Evolutionary conservation across 768 basidiomycete species (phyloP), one percentile per base, ranked within the genome.

Genomic region (Mycena alexandri): DNA sequence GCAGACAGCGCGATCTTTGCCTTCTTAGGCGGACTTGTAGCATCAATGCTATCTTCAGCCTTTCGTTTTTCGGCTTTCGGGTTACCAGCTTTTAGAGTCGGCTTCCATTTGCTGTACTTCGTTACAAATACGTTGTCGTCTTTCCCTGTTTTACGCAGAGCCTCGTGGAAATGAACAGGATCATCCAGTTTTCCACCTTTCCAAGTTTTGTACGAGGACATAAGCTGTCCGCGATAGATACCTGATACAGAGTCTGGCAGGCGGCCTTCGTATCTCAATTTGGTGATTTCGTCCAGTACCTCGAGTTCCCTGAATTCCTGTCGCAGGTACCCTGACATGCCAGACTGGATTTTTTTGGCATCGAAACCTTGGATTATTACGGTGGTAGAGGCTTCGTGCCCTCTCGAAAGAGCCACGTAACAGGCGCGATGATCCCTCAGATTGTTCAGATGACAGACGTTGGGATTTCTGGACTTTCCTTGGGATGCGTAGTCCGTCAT

Each of bases 241-340:
- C 61, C 61, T 36, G 61, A 46, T 16, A 62, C 61, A 0, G 2
- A 0, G 2, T 17, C 13, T 1, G 61, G 52, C 22, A 62, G 25
- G 3, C 9, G 7, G 7, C 38, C 61, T 16, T 54, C 52, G 11
- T 33, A 19, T 17, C 21, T 1, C 16, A 62, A 33, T 36, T 16
- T 53, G 24, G 61, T 62, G 5, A 62, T 52, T 21, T 62, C 61
- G 25, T 62, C 61, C 42, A 62, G 13, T 10, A 53, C 5, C 22
- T 61, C 61, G 4, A 61, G 14, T 21, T 61, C 61, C 12, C 61
- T 29, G n/a, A 61, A 61, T 16, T 62, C 61, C n/a, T 62, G 61
- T 36, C 61, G n/a, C 2, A 62, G 14, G 13, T 46, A 22, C 0
- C 61, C 61, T 0, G 24, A 22, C 24, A 62, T 22, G 3, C 61